phyloP scores from a whole-genome alignment of 208 protist species.

The Leishmania tropica region DNA sequence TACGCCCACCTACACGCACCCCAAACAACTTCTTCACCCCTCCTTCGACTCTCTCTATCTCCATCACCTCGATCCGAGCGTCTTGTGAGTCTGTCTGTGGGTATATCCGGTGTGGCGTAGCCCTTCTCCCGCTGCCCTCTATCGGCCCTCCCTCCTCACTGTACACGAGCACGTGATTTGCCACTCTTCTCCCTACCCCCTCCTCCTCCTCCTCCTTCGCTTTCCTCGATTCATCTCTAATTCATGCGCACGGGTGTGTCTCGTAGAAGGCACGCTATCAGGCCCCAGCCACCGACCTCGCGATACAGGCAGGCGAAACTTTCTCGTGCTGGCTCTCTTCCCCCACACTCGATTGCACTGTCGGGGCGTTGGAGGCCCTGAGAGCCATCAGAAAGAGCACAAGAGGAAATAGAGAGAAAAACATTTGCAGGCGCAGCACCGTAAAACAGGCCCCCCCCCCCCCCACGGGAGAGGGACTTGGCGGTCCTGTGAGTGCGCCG shows the following conservation, averaged over 20 bases:
- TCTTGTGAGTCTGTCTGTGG: not conserved
- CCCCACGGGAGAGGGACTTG: not conserved
- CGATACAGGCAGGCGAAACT: not conserved
- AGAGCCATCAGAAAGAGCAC: not conserved
- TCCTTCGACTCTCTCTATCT: not conserved
- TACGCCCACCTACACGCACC: not conserved
- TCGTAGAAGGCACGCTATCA: not conserved
- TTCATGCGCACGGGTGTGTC: not conserved
- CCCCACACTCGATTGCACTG: not conserved
- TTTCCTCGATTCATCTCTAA: not conserved
- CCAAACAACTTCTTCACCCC: not conserved
- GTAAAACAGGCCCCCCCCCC: not conserved
- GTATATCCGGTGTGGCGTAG: not conserved
- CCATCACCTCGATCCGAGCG: not conserved
- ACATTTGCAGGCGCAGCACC: not conserved
- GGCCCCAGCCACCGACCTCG: not conserved
- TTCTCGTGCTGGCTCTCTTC: not conserved
- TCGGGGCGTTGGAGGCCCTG: not conserved
- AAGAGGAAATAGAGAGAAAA: not conserved
- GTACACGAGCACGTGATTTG: not conserved
- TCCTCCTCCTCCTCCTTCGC: not conserved
- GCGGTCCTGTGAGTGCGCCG: no score
- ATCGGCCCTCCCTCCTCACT: not conserved
- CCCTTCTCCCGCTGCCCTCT: not conserved
- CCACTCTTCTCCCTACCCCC: not conserved